A percentile compares a stretch with the other conserved stretches of the same genome.
These are phyloP conservation scores for Cinnamomum micranthum DNA, from an alignment of 164 flowering plant species.

Conservation along the genomic window DNA sequence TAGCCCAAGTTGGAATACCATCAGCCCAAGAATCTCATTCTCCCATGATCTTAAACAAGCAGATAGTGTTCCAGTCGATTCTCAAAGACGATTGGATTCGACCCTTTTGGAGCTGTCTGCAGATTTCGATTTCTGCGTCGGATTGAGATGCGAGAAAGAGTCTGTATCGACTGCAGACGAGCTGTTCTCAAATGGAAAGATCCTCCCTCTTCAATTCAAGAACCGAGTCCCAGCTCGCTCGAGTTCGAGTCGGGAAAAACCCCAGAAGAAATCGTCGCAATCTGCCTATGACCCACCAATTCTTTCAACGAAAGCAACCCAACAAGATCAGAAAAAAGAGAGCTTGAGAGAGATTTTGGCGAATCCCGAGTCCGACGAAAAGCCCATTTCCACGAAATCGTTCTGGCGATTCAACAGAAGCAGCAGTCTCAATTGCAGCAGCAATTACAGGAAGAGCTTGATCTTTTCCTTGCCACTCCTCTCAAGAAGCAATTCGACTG, in stretches of 20 bases:
- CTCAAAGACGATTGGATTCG: slow-evolving; percentile 26
- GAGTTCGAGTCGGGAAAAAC: slow-evolving; percentile 15
- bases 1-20: slow-evolving; percentile 11
- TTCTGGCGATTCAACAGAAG: slow-evolving; percentile 82
- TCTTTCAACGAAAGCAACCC: not conserved
- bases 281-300: not conserved
- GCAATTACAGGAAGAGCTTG: slow-evolving; percentile 25
- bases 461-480: slow-evolving; percentile 49
- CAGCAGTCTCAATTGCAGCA: slow-evolving; percentile 44
- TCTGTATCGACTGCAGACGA: slow-evolving; percentile 56
- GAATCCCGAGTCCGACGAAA: slow-evolving; percentile 31
- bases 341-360: slow-evolving; percentile 53
- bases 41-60: slow-evolving; percentile 55
- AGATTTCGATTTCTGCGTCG: slow-evolving; percentile 62
- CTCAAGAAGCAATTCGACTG: slow-evolving; percentile 77
- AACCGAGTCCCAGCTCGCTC: slow-evolving; percentile 7
- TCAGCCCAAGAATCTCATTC: slow-evolving; percentile 78
- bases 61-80: slow-evolving; percentile 21
- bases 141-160: slow-evolving; percentile 29
- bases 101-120: slow-evolving; percentile 34
- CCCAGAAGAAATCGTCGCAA: slow-evolving; percentile 16
- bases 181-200: slow-evolving; percentile 69
- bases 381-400: slow-evolving; percentile 25
- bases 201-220: slow-evolving; percentile 48
- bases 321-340: slow-evolving; percentile 36